Evolutionary conservation across 164 flowering plant species (phyloP).

Genomic region (Piper longum): DNA sequence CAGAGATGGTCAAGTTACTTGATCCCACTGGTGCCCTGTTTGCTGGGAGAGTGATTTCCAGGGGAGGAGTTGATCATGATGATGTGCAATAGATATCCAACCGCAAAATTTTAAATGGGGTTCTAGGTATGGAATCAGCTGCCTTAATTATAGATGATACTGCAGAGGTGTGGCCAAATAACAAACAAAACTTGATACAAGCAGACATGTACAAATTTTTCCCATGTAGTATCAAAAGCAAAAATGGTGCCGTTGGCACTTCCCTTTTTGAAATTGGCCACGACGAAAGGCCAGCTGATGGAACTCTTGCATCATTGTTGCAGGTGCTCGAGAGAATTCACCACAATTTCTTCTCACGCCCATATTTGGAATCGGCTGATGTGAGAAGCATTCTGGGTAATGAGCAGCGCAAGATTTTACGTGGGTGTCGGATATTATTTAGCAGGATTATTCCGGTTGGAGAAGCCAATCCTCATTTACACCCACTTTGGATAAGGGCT

Average conservation of each 20-base stretch:
- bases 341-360: conserved; percentile 54
- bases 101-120: conserved; percentile 93
- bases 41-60: conserved; percentile 76
- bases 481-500: conserved; percentile 89
- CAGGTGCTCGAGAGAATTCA: conserved; percentile 92
- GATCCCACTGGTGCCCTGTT: conserved; percentile 80
- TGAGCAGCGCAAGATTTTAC: conserved; percentile 68
- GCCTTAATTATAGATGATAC: conserved; percentile 95
- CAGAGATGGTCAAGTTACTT: conserved; percentile 91
- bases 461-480: conserved; percentile 76
- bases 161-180: conserved; percentile 91
- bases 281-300: conserved; percentile 96
- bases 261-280: conserved; percentile 95
- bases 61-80: conserved; percentile 71
- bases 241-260: conserved; percentile 83
- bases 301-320: conserved; percentile 64
- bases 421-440: conserved; percentile 75
- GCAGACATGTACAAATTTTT: conserved; percentile 96
- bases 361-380: conserved; percentile 55
- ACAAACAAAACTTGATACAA: conserved; percentile 78
- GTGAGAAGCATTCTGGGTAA: conserved; percentile 73
- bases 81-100: conserved; percentile 73
- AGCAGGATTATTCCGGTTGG: conserved; percentile 89
- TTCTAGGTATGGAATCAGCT: conserved; percentile 88
- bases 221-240: conserved; percentile 81